phyloP scores from a whole-genome alignment of 2,329 filamentous ascomycete species.

The Clonostachys rhizophaga region DNA sequence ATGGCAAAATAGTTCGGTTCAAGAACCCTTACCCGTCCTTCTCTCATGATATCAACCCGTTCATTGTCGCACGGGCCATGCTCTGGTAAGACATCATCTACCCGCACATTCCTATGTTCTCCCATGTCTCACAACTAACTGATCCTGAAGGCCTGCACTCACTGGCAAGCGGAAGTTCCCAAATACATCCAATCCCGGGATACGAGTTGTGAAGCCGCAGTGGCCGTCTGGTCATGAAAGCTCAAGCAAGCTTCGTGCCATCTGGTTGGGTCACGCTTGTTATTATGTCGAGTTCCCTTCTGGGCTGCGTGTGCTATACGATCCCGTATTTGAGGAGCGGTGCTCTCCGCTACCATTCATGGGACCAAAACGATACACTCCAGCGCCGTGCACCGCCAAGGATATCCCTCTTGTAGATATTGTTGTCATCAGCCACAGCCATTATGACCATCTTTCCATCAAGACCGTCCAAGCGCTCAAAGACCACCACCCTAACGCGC shows the following conservation, averaged over 20 bases:
- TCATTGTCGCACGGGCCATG: constrained; percentile 30
- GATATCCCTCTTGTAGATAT: constrained; percentile 70
- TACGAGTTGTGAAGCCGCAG: constrained; percentile 54
- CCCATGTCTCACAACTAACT: neutral
- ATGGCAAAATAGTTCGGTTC: constrained; percentile 35
- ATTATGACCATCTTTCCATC: constrained; percentile 85
- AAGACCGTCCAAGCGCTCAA: constrained; percentile 64
- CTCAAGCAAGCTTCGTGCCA: constrained; percentile 59
- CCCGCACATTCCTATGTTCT: neutral
- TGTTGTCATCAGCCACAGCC: constrained; percentile 74
- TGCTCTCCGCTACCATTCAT: constrained; percentile 59
- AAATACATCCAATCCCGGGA: constrained; percentile 48
- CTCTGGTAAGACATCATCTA: neutral
- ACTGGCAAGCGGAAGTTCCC: constrained; percentile 22
- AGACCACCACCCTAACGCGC: constrained; percentile 62
- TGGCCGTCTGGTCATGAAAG: constrained; percentile 30
- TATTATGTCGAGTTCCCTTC: constrained; percentile 80
- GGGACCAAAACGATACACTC: constrained; percentile 69
- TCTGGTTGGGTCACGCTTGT: constrained; percentile 87
- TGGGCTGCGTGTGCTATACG: constrained; percentile 78
- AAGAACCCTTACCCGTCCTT: constrained; percentile 45
- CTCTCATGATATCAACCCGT: constrained; percentile 1
- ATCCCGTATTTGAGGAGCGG: constrained; percentile 79
- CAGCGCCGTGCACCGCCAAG: constrained; percentile 64
- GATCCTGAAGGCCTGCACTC: constrained; percentile 20